Conservation (phyloP, 495 filamentous ascomycete species). For the Talaromyces ruber region DNA sequence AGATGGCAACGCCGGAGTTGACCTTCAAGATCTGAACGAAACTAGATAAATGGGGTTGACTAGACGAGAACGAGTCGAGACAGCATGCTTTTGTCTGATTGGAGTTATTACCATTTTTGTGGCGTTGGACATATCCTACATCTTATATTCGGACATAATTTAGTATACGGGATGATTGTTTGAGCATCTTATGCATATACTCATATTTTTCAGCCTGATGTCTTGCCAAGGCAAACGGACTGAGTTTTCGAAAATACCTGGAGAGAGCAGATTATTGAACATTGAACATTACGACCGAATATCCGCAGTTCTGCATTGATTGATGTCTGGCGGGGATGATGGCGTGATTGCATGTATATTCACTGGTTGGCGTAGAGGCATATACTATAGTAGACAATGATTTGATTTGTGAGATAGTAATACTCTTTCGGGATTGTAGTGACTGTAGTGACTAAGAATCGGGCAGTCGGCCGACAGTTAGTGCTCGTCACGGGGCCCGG, state of each 20-base stretch:
- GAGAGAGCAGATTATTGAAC: not conserved
- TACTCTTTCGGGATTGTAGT: not conserved
- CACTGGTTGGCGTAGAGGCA: not conserved
- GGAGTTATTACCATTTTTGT: not conserved
- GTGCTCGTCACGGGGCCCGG: slow-evolving; percentile 25
- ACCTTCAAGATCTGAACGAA: slow-evolving; percentile 34
- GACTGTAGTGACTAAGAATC: not conserved
- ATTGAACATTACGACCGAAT: not conserved
- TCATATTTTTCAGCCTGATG: not conserved
- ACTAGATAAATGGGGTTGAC: slow-evolving; percentile 15
- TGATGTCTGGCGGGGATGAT: not conserved
- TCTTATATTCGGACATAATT: not conserved
- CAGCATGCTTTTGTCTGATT: not conserved
- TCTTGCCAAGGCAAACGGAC: not conserved
- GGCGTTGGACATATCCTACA: not conserved
- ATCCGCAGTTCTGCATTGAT: not conserved
- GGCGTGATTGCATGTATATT: slow-evolving; percentile 1
- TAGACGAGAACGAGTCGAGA: not conserved
- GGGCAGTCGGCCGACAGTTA: not conserved
- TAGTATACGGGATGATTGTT: not conserved
- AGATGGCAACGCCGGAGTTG: slow-evolving; percentile 25
- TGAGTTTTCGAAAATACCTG: not conserved
- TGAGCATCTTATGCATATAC: slow-evolving; percentile 3
- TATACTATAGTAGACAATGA: not conserved
- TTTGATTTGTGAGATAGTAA: not conserved